A percentile compares a stretch with the other conserved stretches of the same genome.
These are phyloP conservation scores for Groenewaldozyma tartarivorans DNA, from an alignment of 805 yeast genomes.

Conservation along the genomic window DNA sequence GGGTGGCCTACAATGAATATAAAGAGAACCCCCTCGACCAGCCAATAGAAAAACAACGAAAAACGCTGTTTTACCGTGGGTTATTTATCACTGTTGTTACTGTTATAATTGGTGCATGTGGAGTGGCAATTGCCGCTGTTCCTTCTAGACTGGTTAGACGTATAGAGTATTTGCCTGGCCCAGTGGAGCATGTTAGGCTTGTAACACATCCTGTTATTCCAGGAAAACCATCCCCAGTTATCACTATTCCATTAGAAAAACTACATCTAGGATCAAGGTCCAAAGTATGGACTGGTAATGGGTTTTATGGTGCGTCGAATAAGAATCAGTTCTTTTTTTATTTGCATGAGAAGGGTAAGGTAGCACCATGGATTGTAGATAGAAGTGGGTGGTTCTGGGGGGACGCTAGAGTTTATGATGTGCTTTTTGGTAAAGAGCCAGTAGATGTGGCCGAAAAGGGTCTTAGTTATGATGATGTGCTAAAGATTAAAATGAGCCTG, in stretches of 20 bases:
- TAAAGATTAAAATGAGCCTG: conserved; percentile 39
- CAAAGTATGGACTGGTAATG: conserved; percentile 78
- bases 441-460: conserved; percentile 71
- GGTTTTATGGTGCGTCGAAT: conserved; percentile 77
- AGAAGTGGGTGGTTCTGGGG: conserved; percentile 90
- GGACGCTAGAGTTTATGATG: conserved; percentile 78
- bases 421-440: conserved; percentile 70
- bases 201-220: conserved; percentile 72
- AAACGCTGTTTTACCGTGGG: conserved; percentile 29
- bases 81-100: conserved; percentile 35
- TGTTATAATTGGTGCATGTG: conserved; percentile 34
- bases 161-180: conserved; percentile 61
- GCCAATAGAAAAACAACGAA: conserved; percentile 30
- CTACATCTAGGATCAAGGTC: conserved; percentile 49
- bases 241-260: conserved; percentile 50
- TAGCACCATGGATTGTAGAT: conserved; percentile 68
- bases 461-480: conserved; percentile 49
- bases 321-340: conserved; percentile 65
- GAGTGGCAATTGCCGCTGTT: conserved; percentile 37
- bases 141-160: conserved; percentile 68
- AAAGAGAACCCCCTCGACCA: conserved; percentile 42
- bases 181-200: conserved; percentile 45
- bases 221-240: conserved; percentile 65
- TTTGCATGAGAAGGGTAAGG: conserved; percentile 46
- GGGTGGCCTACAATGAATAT: conserved; percentile 42